Evolutionary conservation across 148 eudicot genomes (phyloP).

Genomic region (Gaultheria prostrata): DNA sequence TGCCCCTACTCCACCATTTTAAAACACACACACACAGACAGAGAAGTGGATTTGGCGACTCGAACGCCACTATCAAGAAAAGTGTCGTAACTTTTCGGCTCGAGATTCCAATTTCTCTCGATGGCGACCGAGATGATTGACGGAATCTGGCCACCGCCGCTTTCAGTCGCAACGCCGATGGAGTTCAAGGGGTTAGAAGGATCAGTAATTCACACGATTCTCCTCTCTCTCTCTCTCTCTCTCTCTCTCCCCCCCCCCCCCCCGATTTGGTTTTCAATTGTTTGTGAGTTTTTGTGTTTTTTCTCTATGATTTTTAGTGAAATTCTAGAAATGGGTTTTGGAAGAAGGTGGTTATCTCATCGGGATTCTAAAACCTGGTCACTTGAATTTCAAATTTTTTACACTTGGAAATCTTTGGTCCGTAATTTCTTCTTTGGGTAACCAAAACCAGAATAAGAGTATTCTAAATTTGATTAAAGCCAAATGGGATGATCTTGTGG

Average conservation of each 20-base stretch:
- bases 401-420: slow-evolving; percentile 85
- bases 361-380: slow-evolving; percentile 89
- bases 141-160: slow-evolving; percentile 6
- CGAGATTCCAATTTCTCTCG: background rate
- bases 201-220: slow-evolving; percentile 32
- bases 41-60: too few species aligned
- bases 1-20: too few species aligned
- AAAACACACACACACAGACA: too few species aligned
- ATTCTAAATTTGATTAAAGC: slow-evolving; percentile 78
- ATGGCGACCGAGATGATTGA: slow-evolving; percentile 16
- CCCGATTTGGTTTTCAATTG: too few species aligned
- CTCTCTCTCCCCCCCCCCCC: too few species aligned
- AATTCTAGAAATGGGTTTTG: too few species aligned
- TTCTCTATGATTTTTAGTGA: too few species aligned
- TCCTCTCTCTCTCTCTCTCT: too few species aligned
- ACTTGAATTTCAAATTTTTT: slow-evolving; percentile 90
- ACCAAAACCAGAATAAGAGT: slow-evolving; percentile 57
- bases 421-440: slow-evolving; percentile 67
- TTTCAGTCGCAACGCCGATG: slow-evolving; percentile 20
- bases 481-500: slow-evolving; percentile 84
- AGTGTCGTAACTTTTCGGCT: background rate
- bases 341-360: slow-evolving; percentile 77
- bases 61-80: too few species aligned
- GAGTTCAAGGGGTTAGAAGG: slow-evolving; percentile 41
- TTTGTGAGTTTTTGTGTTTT: too few species aligned